Conservation (phyloP, 768 basidiomycete genomes). For the Auricularia heimuer region DNA sequence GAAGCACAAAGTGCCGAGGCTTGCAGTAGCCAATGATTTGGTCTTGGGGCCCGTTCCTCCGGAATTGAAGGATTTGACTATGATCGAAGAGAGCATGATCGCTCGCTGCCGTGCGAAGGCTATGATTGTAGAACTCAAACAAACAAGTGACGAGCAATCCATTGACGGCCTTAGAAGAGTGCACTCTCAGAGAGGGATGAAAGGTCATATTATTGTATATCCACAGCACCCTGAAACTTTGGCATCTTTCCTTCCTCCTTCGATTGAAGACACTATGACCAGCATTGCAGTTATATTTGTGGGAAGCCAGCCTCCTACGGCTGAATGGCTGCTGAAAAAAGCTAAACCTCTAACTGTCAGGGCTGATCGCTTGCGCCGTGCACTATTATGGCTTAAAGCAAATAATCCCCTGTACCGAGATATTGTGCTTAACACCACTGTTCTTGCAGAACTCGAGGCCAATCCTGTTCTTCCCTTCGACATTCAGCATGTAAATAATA, state of each 20-base stretch:
- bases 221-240: slow-evolving; percentile 8
- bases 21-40: no score
- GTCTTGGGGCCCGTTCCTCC: no score
- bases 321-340: slow-evolving; percentile 9
- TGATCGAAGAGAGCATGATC: no score
- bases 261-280: slow-evolving; percentile 9
- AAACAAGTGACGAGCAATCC: no score
- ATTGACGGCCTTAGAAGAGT: no score
- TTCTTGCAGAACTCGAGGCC: background rate
- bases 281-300: slow-evolving; percentile 13
- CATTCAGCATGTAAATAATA: background rate
- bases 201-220: slow-evolving; percentile 10
- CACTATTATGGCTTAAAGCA: slow-evolving; percentile 6
- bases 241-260: slow-evolving; percentile 8
- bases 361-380: slow-evolving; percentile 4
- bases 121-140: no score
- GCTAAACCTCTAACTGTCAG: slow-evolving; percentile 8
- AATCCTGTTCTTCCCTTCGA: slow-evolving; percentile 5
- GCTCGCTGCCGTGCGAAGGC: no score
- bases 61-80: no score
- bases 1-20: no score
- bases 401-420: slow-evolving; percentile 9
- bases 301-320: slow-evolving; percentile 5
- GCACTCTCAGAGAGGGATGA: no score
- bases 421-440: slow-evolving; percentile 1